These are phyloP conservation scores for Berberis vulgaris DNA, from an alignment of 164 flowering plant genomes.

Conservation along the genomic window DNA sequence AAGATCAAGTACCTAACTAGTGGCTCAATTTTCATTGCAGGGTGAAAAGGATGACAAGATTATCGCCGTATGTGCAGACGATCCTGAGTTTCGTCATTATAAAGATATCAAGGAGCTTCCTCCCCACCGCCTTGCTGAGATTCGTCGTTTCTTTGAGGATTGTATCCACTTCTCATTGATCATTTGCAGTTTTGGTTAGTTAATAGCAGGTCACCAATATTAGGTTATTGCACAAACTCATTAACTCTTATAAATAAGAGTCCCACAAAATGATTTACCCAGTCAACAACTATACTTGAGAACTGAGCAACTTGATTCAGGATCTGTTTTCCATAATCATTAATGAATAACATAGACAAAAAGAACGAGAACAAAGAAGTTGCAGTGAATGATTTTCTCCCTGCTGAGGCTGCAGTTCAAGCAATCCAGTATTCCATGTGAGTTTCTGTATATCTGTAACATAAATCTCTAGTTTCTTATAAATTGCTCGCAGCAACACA, in stretches of 20 bases:
- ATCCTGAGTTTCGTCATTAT: conserved; percentile 87
- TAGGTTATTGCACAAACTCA: too few species aligned
- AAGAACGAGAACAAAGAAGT: conserved; percentile 93
- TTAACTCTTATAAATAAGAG: too few species aligned
- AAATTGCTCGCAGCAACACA: too few species aligned
- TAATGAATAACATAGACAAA: conserved; percentile 40
- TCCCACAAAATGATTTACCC: neutral
- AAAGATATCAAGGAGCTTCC: conserved; percentile 73
- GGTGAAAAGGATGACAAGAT: conserved; percentile 18
- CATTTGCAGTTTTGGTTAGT: neutral
- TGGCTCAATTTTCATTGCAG: conserved; percentile 1
- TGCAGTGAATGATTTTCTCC: conserved; percentile 79
- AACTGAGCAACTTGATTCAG: too few species aligned
- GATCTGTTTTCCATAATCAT: too few species aligned
- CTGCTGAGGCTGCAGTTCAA: conserved; percentile 56
- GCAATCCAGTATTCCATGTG: conserved; percentile 85
- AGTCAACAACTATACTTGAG: neutral
- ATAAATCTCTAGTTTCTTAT: neutral
- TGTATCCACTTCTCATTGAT: conserved; percentile 47
- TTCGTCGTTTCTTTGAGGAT: conserved; percentile 89
- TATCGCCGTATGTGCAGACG: conserved; percentile 56
- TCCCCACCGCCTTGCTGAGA: conserved; percentile 88
- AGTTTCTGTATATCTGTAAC: conserved; percentile 19
- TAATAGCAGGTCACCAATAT: neutral
- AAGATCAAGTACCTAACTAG: neutral